Evolutionary conservation across 441 rosid species (phyloP).

Genomic region (California macrophylla): DNA sequence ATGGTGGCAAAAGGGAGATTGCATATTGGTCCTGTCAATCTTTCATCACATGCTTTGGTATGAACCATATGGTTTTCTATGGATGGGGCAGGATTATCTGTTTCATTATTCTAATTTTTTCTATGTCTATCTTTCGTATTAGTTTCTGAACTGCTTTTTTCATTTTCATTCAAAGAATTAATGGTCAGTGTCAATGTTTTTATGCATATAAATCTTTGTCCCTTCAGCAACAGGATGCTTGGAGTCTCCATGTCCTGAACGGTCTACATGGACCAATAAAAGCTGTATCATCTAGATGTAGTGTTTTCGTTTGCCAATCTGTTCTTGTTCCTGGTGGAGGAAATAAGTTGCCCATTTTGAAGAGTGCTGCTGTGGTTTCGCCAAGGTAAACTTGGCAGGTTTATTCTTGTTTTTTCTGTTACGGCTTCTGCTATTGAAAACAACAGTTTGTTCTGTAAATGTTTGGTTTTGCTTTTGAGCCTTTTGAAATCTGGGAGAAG

Average conservation of each 20-base stretch:
- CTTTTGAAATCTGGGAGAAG: background rate
- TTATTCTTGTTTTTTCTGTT: background rate
- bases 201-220: background rate
- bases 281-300: slow-evolving; percentile 41
- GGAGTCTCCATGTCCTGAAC: slow-evolving; percentile 48
- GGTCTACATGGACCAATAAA: slow-evolving; percentile 31
- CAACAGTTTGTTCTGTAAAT: background rate
- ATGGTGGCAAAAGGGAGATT: slow-evolving; percentile 33
- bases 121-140: slow-evolving; percentile 2
- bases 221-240: slow-evolving; percentile 47
- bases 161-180: background rate
- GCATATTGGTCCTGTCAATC: slow-evolving; percentile 28
- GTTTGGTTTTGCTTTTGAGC: background rate
- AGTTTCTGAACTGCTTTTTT: slow-evolving; percentile 1
- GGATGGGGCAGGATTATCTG: slow-evolving; percentile 9
- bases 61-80: slow-evolving; percentile 21
- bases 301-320: slow-evolving; percentile 57
- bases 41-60: slow-evolving; percentile 51
- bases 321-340: slow-evolving; percentile 49
- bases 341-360: slow-evolving; percentile 46
- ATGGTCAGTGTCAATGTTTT: background rate
- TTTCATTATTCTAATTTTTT: background rate
- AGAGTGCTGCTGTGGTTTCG: slow-evolving; percentile 47
- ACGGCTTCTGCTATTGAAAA: background rate
- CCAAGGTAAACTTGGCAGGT: slow-evolving; percentile 34